Percentiles rank a stretch among this genome's conserved stretches.
Conservation (phyloP, 352 stramenopile species). For the Phytophthora pisi region DNA sequence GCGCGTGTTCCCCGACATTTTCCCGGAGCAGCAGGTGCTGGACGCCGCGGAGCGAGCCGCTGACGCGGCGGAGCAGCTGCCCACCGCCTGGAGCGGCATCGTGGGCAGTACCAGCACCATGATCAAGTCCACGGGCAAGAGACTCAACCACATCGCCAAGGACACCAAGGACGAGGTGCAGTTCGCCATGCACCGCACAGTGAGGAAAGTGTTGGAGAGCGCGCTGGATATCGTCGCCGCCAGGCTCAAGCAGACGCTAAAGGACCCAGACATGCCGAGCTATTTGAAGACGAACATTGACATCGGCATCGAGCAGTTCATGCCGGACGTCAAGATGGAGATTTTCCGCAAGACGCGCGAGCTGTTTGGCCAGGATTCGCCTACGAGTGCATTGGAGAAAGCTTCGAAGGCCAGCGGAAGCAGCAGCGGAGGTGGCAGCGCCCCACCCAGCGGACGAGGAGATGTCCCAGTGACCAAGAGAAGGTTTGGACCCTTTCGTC, state of each 20-base stretch:
- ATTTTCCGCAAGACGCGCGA: constrained; percentile 87
- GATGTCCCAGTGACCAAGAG: constrained; percentile 13
- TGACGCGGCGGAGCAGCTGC: constrained; percentile 33
- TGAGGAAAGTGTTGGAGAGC: constrained; percentile 78
- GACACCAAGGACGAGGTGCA: constrained; percentile 88
- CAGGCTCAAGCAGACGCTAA: constrained; percentile 74
- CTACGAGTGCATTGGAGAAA: constrained; percentile 16
- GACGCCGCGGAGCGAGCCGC: constrained; percentile 56
- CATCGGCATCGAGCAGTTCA: constrained; percentile 84
- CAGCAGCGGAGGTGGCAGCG: background rate
- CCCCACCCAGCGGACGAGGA: constrained; percentile 1
- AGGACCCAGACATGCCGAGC: constrained; percentile 84
- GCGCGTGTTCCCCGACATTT: constrained; percentile 80
- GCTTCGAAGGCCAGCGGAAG: background rate
- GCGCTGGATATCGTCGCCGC: constrained; percentile 80
- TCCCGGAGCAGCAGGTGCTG: constrained; percentile 72
- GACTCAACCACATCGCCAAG: constrained; percentile 82
- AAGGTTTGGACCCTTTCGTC: constrained; percentile 37
- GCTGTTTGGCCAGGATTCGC: constrained; percentile 57
- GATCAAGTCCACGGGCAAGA: constrained; percentile 79
- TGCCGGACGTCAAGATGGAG: constrained; percentile 90
- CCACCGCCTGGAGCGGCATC: constrained; percentile 63
- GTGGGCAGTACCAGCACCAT: constrained; percentile 81
- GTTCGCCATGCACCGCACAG: constrained; percentile 78
- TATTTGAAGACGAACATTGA: constrained; percentile 89